These are phyloP conservation scores for Pleurotus sapidus DNA, from an alignment of 768 basidiomycete species.

Conservation along the genomic window DNA sequence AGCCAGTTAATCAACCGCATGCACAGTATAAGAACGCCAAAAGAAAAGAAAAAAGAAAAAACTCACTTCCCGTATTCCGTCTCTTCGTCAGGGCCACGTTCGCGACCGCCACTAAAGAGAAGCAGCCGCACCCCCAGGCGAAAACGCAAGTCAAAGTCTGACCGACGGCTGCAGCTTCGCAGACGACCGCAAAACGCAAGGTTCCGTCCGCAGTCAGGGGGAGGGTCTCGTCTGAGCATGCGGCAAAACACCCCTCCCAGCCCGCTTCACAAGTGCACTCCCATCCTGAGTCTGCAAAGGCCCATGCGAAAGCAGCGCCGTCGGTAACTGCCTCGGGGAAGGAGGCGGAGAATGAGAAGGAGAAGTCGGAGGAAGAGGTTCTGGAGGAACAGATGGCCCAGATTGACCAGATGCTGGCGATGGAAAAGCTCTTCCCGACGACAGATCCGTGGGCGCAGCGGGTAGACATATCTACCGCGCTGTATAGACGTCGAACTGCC, in stretches of 20 bases:
- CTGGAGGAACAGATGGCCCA: constrained; percentile 30
- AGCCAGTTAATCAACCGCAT: too few relatives aligned
- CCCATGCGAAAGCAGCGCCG: constrained; percentile 6
- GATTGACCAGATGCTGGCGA: constrained; percentile 31
- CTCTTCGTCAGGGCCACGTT: background rate
- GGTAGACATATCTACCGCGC: constrained; percentile 24
- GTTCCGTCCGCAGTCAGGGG: background rate
- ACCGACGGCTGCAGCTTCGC: background rate
- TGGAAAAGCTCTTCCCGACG: constrained; percentile 31
- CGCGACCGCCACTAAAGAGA: constrained; percentile 1
- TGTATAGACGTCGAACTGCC: constrained; percentile 43
- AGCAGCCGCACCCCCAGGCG: background rate
- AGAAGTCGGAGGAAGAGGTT: constrained; percentile 9
- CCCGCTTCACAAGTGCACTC: background rate
- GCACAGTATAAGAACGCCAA: too few relatives aligned
- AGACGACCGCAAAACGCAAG: background rate
- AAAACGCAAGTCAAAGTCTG: background rate
- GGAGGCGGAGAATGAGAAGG: constrained; percentile 11
- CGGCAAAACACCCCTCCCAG: background rate
- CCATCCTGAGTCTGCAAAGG: background rate
- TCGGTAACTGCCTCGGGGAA: background rate
- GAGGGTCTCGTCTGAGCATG: constrained; percentile 3
- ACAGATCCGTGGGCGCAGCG: constrained; percentile 40
- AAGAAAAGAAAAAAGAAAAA: too few relatives aligned
- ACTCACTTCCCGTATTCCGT: too few relatives aligned